Evolutionary conservation across 108 stramenopile species (phyloP).

Genomic region (Aureococcus anophagefferens): DNA sequence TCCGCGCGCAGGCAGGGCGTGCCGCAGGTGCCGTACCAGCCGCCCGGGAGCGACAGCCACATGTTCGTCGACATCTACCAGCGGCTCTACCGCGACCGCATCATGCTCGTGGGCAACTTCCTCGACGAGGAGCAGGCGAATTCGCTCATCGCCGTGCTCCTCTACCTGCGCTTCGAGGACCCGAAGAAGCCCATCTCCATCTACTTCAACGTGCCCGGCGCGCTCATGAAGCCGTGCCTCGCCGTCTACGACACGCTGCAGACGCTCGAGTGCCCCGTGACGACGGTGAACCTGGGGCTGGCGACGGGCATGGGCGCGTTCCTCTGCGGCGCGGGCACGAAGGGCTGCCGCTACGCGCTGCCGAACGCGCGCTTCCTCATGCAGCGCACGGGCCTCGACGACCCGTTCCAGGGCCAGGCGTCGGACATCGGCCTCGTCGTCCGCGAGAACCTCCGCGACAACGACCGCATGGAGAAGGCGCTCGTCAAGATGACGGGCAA

Average conservation of each 20-base stretch:
- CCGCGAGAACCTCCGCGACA: neutral
- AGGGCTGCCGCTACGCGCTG: conserved; percentile 62
- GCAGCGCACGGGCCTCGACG: conserved; percentile 77
- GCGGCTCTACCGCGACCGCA: conserved; percentile 76
- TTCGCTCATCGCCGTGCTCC: conserved; percentile 67
- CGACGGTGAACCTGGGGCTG: conserved; percentile 75
- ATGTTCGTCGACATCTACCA: conserved; percentile 73
- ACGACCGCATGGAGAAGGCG: conserved; percentile 33
- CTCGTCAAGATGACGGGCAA: conserved; percentile 71
- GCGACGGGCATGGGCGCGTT: conserved; percentile 85
- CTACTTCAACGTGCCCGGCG: conserved; percentile 83
- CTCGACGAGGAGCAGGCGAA: conserved; percentile 84
- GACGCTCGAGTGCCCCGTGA: conserved; percentile 48
- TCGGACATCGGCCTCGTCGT: conserved; percentile 10
- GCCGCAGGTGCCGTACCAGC: conserved; percentile 6
- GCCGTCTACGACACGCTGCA: conserved; percentile 81
- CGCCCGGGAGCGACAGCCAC: conserved; percentile 54
- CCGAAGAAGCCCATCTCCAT: conserved; percentile 55
- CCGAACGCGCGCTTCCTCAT: conserved; percentile 84
- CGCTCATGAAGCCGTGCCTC: conserved; percentile 56
- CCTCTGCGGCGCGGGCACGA: conserved; percentile 71
- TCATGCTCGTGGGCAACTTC: conserved; percentile 71
- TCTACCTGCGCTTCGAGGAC: conserved; percentile 61
- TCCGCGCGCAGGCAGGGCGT: no score
- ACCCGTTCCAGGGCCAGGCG: conserved; percentile 74